A percentile compares a stretch with the other conserved stretches of the same genome.
Conservation (phyloP, 139 green algal genomes). For the Eudorina sp. region DNA sequence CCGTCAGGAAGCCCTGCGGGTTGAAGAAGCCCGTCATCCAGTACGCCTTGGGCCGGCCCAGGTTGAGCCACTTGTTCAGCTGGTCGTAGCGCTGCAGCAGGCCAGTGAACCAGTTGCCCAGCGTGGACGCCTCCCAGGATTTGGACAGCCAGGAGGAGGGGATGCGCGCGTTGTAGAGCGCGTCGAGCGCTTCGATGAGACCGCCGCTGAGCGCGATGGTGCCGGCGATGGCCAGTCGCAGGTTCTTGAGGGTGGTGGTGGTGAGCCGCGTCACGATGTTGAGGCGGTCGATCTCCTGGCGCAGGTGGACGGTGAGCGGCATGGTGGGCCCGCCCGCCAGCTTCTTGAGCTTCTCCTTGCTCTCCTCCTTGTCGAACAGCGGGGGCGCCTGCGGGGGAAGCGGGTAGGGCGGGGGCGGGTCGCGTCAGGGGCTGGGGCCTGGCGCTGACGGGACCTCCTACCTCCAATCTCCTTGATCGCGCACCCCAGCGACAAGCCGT, state of each 20-base stretch:
- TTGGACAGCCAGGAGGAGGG: slow-evolving; percentile 87
- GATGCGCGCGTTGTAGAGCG: slow-evolving; percentile 91
- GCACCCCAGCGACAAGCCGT: too few relatives aligned
- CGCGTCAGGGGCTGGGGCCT: too few relatives aligned
- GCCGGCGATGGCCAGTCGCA: slow-evolving; percentile 91
- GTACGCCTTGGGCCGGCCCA: slow-evolving; percentile 89
- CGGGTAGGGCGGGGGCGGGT: background rate
- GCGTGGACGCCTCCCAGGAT: slow-evolving; percentile 81
- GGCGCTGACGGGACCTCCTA: too few relatives aligned
- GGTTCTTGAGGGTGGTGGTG: slow-evolving; percentile 71
- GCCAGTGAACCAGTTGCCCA: slow-evolving; percentile 93
- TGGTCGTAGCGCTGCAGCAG: slow-evolving; percentile 93
- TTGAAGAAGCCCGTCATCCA: slow-evolving; percentile 98
- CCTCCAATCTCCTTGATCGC: too few relatives aligned
- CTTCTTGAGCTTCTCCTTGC: slow-evolving; percentile 89
- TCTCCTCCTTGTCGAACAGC: slow-evolving; percentile 91
- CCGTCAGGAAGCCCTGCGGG: slow-evolving; percentile 93
- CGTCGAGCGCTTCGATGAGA: slow-evolving; percentile 87
- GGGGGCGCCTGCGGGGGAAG: slow-evolving; percentile 64
- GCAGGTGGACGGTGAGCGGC: slow-evolving; percentile 93
- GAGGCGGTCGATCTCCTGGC: slow-evolving; percentile 94
- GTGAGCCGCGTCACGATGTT: slow-evolving; percentile 77
- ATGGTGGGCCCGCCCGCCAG: slow-evolving; percentile 80
- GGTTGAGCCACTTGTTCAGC: slow-evolving; percentile 92
- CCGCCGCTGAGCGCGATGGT: slow-evolving; percentile 88